A percentile compares a stretch with the other conserved stretches of the same genome.
Evolutionary conservation across 192 early-diverging fungal genomes (phyloP).

Genomic region (Chytriomyces sp.): DNA sequence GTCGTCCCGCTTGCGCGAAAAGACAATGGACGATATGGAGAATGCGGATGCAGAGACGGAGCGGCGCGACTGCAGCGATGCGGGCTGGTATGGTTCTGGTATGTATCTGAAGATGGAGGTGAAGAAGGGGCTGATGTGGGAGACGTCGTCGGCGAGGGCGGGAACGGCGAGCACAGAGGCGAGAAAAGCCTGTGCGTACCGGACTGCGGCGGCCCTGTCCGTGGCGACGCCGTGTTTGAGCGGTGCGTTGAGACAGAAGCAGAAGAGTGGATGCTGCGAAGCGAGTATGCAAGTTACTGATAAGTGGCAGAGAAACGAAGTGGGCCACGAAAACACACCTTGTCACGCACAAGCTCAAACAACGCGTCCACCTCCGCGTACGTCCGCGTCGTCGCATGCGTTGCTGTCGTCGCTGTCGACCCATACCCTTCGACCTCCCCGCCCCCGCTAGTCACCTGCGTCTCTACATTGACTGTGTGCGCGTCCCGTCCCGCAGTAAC

Average conservation of each 20-base stretch:
- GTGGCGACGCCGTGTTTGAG: neutral
- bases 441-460: no score
- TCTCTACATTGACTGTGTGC: no score
- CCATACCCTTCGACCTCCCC: no score
- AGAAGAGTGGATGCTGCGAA: constrained; percentile 6
- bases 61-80: neutral
- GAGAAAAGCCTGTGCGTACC: neutral
- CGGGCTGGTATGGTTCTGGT: neutral
- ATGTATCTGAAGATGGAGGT: neutral
- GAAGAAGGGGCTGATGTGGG: neutral
- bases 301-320: neutral
- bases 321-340: neutral
- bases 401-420: no score
- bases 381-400: neutral
- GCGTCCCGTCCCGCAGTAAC: no score
- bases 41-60: constrained; percentile 5
- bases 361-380: neutral
- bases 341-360: neutral
- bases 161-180: neutral
- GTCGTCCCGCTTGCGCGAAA: constrained; percentile 22
- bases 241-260: constrained; percentile 8
- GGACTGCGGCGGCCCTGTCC: neutral
- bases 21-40: constrained; percentile 8
- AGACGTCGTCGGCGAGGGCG: neutral
- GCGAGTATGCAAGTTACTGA: neutral